Evolutionary conservation across 495 filamentous ascomycete genomes (phyloP).

Genomic region (Penicillium simplicissimum): DNA sequence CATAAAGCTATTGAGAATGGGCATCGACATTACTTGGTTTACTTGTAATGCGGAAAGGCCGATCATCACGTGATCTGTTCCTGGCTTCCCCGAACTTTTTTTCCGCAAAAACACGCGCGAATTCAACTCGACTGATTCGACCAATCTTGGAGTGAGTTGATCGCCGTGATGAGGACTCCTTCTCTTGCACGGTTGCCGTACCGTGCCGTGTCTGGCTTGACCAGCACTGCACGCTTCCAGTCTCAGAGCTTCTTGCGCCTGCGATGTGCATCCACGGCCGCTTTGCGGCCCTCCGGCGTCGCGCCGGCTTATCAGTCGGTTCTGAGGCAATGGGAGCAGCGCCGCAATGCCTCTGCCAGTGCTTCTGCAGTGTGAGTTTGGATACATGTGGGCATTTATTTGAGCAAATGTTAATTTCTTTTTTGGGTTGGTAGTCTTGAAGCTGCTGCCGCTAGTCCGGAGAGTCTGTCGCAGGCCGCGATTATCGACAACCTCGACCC

Average conservation of each 20-base stretch:
- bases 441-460: conserved; percentile 61
- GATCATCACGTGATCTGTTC: conserved; percentile 44
- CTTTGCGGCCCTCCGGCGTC: conserved; percentile 42
- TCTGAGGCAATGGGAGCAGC: conserved; percentile 40
- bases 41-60: conserved; percentile 27
- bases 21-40: neutral
- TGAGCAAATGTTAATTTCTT: conserved; percentile 7
- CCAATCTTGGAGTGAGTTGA: conserved; percentile 34
- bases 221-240: conserved; percentile 44
- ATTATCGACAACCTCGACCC: conserved; percentile 76
- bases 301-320: conserved; percentile 44
- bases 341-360: conserved; percentile 43
- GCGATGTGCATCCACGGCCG: conserved; percentile 45
- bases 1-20: neutral
- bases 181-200: conserved; percentile 46
- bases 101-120: conserved; percentile 30
- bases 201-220: conserved; percentile 46
- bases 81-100: conserved; percentile 53
- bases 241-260: conserved; percentile 38
- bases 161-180: conserved; percentile 46
- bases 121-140: conserved; percentile 29
- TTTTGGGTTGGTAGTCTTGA: conserved; percentile 47
- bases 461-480: conserved; percentile 60
- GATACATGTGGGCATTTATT: neutral
- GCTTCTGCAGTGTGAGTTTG: conserved; percentile 45